A percentile compares a stretch with the other conserved stretches of the same genome.
Conservation (phyloP, 805 yeast species). For the Saccharomycopsis guyanensis region DNA sequence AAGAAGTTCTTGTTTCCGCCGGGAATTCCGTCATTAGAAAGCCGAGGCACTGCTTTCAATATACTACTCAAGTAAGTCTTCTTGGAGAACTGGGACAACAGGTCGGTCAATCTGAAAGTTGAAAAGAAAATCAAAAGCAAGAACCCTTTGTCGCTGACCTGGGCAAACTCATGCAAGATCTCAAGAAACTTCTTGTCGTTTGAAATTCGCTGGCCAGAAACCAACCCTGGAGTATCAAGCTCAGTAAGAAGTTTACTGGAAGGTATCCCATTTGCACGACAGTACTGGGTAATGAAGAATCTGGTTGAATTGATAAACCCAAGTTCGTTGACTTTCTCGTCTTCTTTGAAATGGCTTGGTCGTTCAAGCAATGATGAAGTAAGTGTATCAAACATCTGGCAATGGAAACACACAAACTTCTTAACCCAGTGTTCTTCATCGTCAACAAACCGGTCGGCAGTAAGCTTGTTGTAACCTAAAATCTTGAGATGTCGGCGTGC, state of each 20-base stretch:
- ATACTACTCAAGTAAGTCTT: neutral
- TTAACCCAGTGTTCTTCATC: slow-evolving; percentile 5
- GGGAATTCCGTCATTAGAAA: neutral
- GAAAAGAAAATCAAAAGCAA: neutral
- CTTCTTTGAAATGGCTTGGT: slow-evolving; percentile 3
- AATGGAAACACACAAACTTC: slow-evolving; percentile 9
- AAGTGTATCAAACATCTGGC: slow-evolving; percentile 12
- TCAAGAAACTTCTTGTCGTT: neutral
- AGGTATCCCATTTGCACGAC: neutral
- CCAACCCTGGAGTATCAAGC: neutral
- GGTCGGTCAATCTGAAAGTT: neutral
- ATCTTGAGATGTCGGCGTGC: slow-evolving; percentile 8
- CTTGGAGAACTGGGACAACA: neutral
- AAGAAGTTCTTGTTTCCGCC: neutral
- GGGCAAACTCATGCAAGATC: neutral
- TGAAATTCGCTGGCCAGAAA: neutral
- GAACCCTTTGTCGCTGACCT: neutral
- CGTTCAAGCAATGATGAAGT: slow-evolving; percentile 8
- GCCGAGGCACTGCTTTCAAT: neutral
- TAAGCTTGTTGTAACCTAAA: slow-evolving; percentile 12
- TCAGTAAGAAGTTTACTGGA: slow-evolving; percentile 3
- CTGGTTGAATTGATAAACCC: slow-evolving; percentile 9
- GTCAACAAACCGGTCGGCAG: neutral
- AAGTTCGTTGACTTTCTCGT: slow-evolving; percentile 3
- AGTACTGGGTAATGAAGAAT: slow-evolving; percentile 5